phyloP scores from a whole-genome alignment of 2,329 filamentous ascomycete genomes.

The Cryoendolithus antarcticus region DNA sequence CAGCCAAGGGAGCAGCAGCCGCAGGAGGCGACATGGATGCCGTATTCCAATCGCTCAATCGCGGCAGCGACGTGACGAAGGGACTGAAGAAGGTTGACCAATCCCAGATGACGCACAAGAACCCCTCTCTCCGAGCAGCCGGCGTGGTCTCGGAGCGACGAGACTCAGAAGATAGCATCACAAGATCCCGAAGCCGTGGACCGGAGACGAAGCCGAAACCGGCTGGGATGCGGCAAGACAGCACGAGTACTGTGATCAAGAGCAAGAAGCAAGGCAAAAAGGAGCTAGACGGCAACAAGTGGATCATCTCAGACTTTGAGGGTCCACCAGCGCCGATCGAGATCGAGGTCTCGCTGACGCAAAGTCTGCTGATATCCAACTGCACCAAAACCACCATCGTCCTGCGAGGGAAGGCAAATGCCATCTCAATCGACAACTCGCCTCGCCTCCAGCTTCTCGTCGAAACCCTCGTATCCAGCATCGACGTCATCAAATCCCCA shows the following conservation, averaged over 20 bases:
- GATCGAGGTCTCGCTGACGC: conserved; percentile 67
- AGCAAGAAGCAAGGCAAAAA: conserved; percentile 27
- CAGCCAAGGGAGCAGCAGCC: conserved; percentile 24
- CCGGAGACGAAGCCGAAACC: conserved; percentile 56
- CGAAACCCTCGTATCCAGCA: conserved; percentile 76
- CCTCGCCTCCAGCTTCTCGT: conserved; percentile 72
- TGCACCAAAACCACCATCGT: conserved; percentile 87
- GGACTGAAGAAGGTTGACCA: conserved; percentile 86
- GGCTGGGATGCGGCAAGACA: conserved; percentile 36
- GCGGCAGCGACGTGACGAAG: conserved; percentile 76
- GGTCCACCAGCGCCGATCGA: conserved; percentile 60
- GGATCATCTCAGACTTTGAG: conserved; percentile 92
- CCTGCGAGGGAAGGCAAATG: conserved; percentile 85
- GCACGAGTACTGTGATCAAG: conserved; percentile 8
- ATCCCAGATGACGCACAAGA: conserved; percentile 97
- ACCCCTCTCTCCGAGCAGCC: conserved; percentile 69
- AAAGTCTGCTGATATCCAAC: conserved; percentile 82
- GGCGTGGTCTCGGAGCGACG: too few relatives aligned
- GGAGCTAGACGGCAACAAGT: conserved; percentile 60
- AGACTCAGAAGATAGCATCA: conserved; percentile 38
- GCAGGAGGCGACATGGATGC: conserved; percentile 56
- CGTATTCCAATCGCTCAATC: conserved; percentile 85
- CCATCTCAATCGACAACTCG: conserved; percentile 91
- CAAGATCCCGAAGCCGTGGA: conserved; percentile 68
- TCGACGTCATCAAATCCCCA: conserved; percentile 89